Conservation (phyloP, 148 eudicot species). For the Heliamphora exappendiculata region DNA sequence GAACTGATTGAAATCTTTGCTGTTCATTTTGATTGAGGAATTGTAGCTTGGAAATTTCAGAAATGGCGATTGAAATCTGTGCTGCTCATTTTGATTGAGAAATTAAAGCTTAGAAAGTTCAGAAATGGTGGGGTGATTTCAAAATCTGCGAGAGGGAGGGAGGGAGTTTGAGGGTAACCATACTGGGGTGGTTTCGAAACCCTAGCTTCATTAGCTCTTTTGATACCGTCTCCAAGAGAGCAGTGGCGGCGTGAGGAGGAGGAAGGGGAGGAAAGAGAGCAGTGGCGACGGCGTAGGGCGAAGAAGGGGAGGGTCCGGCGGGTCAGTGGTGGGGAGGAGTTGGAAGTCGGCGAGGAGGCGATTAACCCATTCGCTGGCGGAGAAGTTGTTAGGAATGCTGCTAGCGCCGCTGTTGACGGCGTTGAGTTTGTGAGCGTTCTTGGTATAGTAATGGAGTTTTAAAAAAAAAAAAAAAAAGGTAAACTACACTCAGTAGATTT, state of each 20-base stretch:
- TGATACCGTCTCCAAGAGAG: slow-evolving; percentile 82
- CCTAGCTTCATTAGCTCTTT: slow-evolving; percentile 70
- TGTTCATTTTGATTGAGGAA: no score
- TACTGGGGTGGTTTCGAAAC: slow-evolving; percentile 72
- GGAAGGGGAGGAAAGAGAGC: slow-evolving; percentile 38
- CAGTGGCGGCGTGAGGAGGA: slow-evolving; percentile 53
- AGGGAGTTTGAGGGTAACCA: slow-evolving; percentile 74
- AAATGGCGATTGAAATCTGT: no score
- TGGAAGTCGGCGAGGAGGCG: slow-evolving; percentile 95
- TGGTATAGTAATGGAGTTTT: no score
- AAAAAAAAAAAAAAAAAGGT: no score
- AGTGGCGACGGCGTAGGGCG: slow-evolving; percentile 17
- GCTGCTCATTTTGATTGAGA: no score
- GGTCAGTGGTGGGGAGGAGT: slow-evolving; percentile 41
- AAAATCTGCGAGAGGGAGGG: no score
- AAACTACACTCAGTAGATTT: no score
- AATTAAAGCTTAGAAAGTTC: no score
- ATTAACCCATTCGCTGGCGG: slow-evolving; percentile 87
- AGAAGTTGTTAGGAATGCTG: slow-evolving; percentile 21
- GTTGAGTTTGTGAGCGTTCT: slow-evolving; percentile 18
- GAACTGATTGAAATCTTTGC: background rate
- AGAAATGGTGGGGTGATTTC: no score
- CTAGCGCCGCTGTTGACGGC: slow-evolving; percentile 23
- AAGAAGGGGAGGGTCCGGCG: slow-evolving; percentile 12
- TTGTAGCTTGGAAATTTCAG: no score